Base-by-base conservation (phyloP, 495 filamentous ascomycete genomes). In the Collariella sp. region DNA sequence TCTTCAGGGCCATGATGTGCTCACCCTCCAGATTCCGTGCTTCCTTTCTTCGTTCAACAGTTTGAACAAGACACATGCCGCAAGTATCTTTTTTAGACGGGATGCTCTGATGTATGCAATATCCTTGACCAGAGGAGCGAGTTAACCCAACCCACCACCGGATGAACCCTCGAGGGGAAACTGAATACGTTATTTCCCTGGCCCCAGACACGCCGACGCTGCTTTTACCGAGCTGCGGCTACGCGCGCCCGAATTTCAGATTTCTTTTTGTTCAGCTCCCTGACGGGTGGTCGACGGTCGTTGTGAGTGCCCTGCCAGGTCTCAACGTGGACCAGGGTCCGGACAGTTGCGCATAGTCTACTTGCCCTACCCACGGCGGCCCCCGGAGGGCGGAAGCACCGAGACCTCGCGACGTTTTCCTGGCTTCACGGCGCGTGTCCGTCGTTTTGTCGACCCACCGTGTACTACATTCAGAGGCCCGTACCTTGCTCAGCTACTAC, bases 181-280 rank as follows among this genome's bases (percentile, higher is more conserved):
- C 59, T 58, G 56, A 62, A 51, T 62, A 67, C 56, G 64, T 67
- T 68, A 68, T 54, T n/a, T n/a, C 66, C 64, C 62, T 59, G 38
- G 62, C 63, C 53, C 59, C 59, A 65, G 56, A 67, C 64, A 63
- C 58, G 26, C 26, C 26, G 9, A 9, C 26, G 49, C 56, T 55
- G 59, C 66, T 65, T 68, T 67, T 64, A 67, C 62, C 64, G 64
- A 67, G 55, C 63, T 62, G 65, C 65, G 63, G 63, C 57, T 66
- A 64, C 65, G 58, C 63, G 63, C 57, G 57, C 65, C 61, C 62
- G 54, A 58, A 62, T 59, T 48, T 57, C 54, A 61, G 61, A 57
- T 47, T 47, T 47, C 55, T 55, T 52, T 55, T 50, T 52, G 50
- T 49, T 50, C n/a, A n/a, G n/a, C n/a, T n/a, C n/a, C n/a, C n/a